Evolutionary conservation across 805 yeast species (phyloP).

Genomic region (Saccharomycopsis capsularis): DNA sequence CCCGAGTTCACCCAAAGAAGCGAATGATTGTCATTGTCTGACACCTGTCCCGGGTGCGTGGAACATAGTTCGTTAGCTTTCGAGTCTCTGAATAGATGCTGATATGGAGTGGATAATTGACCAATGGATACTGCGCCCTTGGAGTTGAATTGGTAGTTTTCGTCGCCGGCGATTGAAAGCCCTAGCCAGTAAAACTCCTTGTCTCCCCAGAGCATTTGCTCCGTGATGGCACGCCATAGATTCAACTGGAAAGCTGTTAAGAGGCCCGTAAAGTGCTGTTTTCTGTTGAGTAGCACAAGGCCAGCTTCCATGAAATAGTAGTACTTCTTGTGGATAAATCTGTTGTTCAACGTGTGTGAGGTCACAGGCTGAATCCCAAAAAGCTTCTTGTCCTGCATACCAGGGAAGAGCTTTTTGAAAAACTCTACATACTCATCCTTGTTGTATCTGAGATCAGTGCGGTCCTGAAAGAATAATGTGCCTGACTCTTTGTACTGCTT

Average conservation of each 20-base stretch:
- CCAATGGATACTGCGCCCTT: constrained; percentile 55
- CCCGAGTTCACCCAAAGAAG: constrained; percentile 56
- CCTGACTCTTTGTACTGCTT: constrained; percentile 30
- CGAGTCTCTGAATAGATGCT: constrained; percentile 16
- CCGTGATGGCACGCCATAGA: constrained; percentile 34
- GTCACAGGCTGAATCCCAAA: constrained; percentile 33
- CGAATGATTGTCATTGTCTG: constrained; percentile 41
- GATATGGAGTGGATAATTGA: constrained; percentile 29
- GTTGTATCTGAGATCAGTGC: constrained; percentile 40
- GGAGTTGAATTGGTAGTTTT: constrained; percentile 43
- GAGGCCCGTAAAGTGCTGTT: constrained; percentile 42
- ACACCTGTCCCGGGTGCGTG: constrained; percentile 54
- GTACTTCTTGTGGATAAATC: constrained; percentile 37
- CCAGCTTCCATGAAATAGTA: constrained; percentile 45
- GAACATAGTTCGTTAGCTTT: constrained; percentile 42
- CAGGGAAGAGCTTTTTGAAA: constrained; percentile 39
- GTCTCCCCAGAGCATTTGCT: constrained; percentile 58
- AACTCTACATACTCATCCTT: constrained; percentile 39
- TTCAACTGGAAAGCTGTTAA: constrained; percentile 37
- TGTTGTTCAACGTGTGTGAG: constrained; percentile 31
- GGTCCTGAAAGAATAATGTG: constrained; percentile 44
- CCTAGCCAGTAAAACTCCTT: constrained; percentile 71
- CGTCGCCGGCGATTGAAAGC: constrained; percentile 49
- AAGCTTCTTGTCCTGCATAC: constrained; percentile 33
- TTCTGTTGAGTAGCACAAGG: constrained; percentile 32